phyloP scores from a whole-genome alignment of 179 eudicot species.

The Vitellaria paradoxa region DNA sequence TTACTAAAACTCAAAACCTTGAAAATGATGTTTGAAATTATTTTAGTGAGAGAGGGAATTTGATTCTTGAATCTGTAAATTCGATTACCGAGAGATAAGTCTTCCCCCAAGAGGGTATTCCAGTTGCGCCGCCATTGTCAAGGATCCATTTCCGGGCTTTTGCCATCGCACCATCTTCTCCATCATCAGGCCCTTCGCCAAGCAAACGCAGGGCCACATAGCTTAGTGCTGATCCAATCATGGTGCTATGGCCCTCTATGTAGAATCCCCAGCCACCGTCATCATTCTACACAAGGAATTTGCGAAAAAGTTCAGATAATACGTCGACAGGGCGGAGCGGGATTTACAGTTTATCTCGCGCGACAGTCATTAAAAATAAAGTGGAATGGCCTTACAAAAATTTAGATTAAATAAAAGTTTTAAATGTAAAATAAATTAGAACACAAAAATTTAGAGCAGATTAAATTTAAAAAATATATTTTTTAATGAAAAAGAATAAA shows the following conservation, averaged over 20 bases:
- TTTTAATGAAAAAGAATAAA: too few relatives aligned
- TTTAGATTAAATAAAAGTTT: too few relatives aligned
- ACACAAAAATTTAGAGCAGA: too few relatives aligned
- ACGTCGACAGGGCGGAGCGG: too few relatives aligned
- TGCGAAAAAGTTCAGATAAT: too few relatives aligned
- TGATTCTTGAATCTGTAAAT: neutral
- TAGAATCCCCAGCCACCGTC: constrained; percentile 23
- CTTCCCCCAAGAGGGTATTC: constrained; percentile 20
- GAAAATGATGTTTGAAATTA: too few relatives aligned
- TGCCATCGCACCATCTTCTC: constrained; percentile 7
- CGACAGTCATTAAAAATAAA: too few relatives aligned
- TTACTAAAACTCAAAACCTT: too few relatives aligned
- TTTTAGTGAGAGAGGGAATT: neutral
- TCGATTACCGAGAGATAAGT: constrained; percentile 9
- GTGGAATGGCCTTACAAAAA: too few relatives aligned
- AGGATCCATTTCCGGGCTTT: constrained; percentile 17
- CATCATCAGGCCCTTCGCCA: constrained; percentile 13
- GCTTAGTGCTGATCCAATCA: constrained; percentile 12
- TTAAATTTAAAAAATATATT: too few relatives aligned
- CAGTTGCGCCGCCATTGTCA: constrained; percentile 15
- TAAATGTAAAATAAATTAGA: too few relatives aligned
- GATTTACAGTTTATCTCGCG: too few relatives aligned
- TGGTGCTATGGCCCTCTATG: constrained; percentile 18
- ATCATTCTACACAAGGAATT: neutral
- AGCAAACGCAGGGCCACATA: constrained; percentile 12